phyloP scores from a whole-genome alignment of 371 early-diverging fungal genomes.

The Mucor plumbeus region DNA sequence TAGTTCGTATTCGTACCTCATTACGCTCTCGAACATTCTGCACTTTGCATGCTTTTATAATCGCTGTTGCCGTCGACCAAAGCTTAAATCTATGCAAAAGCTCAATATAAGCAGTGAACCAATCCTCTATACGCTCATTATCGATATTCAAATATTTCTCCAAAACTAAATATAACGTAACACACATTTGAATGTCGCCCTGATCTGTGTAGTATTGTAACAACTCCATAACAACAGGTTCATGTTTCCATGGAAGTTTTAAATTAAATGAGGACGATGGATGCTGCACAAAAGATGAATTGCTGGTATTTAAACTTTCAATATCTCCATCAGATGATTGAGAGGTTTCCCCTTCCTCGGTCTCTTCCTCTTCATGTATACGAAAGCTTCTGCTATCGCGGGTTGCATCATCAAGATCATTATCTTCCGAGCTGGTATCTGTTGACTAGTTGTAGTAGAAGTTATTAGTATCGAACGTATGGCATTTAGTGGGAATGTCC shows the following conservation, averaged over 20 bases:
- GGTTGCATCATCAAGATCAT: neutral
- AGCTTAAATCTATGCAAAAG: conserved; percentile 79
- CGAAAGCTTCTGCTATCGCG: conserved; percentile 5
- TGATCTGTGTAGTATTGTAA: conserved; percentile 79
- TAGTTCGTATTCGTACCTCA: conserved; percentile 48
- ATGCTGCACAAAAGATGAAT: conserved; percentile 10
- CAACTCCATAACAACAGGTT: conserved; percentile 59
- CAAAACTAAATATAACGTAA: conserved; percentile 71
- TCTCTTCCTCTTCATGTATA: conserved; percentile 1
- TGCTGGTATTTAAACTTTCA: conserved; percentile 22
- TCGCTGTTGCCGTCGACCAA: conserved; percentile 69
- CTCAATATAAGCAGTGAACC: conserved; percentile 78
- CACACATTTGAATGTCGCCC: conserved; percentile 89
- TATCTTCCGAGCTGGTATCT: neutral
- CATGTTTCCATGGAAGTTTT: conserved; percentile 60
- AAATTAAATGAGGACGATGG: conserved; percentile 28
- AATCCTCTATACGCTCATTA: conserved; percentile 61
- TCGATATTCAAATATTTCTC: conserved; percentile 52
- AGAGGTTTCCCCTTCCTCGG: conserved; percentile 38
- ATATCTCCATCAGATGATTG: conserved; percentile 20
- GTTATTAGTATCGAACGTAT: too few relatives aligned
- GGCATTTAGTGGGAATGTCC: too few relatives aligned
- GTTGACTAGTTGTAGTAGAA: neutral
- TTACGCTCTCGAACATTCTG: conserved; percentile 59
- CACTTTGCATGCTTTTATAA: conserved; percentile 66